Percentiles rank a stretch among this genome's conserved stretches.
These are phyloP conservation scores for Eleusine indica DNA, from an alignment of 176 grass and related monocot genomes.

Conservation along the genomic window DNA sequence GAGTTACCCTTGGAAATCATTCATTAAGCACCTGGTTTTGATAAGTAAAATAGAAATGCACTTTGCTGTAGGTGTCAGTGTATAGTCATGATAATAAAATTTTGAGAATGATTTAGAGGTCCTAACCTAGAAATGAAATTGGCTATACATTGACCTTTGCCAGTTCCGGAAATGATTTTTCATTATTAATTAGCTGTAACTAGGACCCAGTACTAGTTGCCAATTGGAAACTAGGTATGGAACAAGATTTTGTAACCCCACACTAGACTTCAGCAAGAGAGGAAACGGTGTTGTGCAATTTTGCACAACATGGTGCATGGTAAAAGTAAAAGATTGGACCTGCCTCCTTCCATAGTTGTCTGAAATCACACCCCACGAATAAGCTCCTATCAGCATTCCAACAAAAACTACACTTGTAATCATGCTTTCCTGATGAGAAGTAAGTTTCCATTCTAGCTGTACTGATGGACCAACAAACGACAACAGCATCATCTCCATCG, in stretches of 20 bases:
- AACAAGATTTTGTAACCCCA: not conserved
- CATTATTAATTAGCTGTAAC: conserved; percentile 12
- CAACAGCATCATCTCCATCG: conserved; percentile 99
- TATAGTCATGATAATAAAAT: not conserved
- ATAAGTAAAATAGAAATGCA: not conserved
- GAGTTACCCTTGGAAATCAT: not conserved
- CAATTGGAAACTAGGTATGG: conserved; percentile 3
- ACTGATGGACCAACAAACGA: conserved; percentile 93
- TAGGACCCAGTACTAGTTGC: not conserved
- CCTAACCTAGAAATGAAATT: not conserved
- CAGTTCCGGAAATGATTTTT: not conserved
- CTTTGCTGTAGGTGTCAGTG: not conserved
- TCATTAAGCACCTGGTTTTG: not conserved
- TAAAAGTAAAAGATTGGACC: conserved; percentile 66
- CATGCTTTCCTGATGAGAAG: conserved; percentile 84
- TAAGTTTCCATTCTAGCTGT: conserved; percentile 85
- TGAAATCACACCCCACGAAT: conserved; percentile 85
- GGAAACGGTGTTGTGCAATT: not conserved
- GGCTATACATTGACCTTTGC: not conserved
- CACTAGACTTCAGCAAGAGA: not conserved
- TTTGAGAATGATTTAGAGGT: not conserved
- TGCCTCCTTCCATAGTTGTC: conserved; percentile 97
- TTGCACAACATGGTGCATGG: conserved; percentile 16
- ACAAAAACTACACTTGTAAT: conserved; percentile 93
- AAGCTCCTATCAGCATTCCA: conserved; percentile 89